phyloP scores from a whole-genome alignment of 2,329 filamentous ascomycete genomes.

The Monilinia fructigena region DNA sequence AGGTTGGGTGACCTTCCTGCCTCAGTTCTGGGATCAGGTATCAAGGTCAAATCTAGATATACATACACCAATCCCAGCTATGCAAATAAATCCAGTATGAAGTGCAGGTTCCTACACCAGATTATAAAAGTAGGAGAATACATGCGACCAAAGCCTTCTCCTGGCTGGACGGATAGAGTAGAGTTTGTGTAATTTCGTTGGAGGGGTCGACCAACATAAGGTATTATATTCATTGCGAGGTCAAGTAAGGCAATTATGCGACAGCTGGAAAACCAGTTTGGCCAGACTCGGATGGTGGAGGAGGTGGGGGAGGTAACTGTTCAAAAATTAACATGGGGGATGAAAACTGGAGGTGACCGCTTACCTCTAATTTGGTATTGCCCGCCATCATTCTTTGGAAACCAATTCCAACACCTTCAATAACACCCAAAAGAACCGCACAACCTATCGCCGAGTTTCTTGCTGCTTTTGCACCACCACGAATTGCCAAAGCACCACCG shows the following conservation, averaged over 20 bases:
- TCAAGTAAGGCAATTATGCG: slow-evolving; percentile 28
- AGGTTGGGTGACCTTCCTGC: slow-evolving; percentile 14
- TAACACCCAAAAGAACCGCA: slow-evolving; percentile 88
- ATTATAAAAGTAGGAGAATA: slow-evolving; percentile 29
- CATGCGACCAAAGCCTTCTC: slow-evolving; percentile 16
- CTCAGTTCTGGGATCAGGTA: background rate
- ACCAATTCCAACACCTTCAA: slow-evolving; percentile 95
- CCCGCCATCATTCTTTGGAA: slow-evolving; percentile 94
- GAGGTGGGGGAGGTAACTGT: slow-evolving; percentile 37
- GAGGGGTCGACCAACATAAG: slow-evolving; percentile 24
- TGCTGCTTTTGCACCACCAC: slow-evolving; percentile 88
- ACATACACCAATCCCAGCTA: slow-evolving; percentile 38
- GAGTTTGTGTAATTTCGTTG: slow-evolving; percentile 34
- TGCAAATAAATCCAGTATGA: slow-evolving; percentile 32
- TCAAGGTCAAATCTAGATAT: slow-evolving; percentile 26
- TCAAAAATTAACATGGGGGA: slow-evolving; percentile 20
- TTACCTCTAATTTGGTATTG: slow-evolving; percentile 77
- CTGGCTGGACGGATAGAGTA: slow-evolving; percentile 37
- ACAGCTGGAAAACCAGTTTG: slow-evolving; percentile 38
- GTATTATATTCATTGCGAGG: slow-evolving; percentile 9
- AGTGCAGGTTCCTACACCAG: slow-evolving; percentile 17
- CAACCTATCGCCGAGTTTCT: slow-evolving; percentile 96
- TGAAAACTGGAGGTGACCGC: slow-evolving; percentile 26
- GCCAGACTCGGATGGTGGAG: slow-evolving; percentile 38
- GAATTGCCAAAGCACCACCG: slow-evolving; percentile 83